Evolutionary conservation across 345 rosid genomes (phyloP).

Genomic region (Rubroshorea leprosula): DNA sequence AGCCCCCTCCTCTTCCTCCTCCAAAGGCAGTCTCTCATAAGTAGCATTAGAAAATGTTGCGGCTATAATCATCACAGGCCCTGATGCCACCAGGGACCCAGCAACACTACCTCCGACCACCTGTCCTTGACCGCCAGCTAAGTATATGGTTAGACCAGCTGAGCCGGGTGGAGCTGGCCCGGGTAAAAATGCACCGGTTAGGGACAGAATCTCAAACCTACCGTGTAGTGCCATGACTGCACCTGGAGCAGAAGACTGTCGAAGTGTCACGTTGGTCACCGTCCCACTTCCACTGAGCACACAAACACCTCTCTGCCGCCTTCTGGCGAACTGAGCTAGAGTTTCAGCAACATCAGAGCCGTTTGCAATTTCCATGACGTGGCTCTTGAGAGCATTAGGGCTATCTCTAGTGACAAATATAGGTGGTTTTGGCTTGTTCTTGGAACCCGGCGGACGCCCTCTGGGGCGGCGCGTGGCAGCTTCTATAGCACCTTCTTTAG

Average conservation of each 20-base stretch:
- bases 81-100: constrained; percentile 37
- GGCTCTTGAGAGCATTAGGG: constrained; percentile 62
- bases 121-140: constrained; percentile 51
- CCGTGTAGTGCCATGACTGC: constrained; percentile 48
- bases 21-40: constrained; percentile 42
- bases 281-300: constrained; percentile 58
- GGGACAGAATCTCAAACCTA: constrained; percentile 41
- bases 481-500: constrained; percentile 59
- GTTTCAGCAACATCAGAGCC: constrained; percentile 56
- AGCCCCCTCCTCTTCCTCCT: constrained; percentile 27
- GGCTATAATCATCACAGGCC: constrained; percentile 44
- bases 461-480: constrained; percentile 54
- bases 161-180: constrained; percentile 48
- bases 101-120: constrained; percentile 46
- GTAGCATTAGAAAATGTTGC: constrained; percentile 48
- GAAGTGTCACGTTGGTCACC: constrained; percentile 58
- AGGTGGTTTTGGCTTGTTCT: constrained; percentile 59
- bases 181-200: constrained; percentile 41
- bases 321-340: constrained; percentile 52
- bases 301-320: constrained; percentile 53
- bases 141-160: constrained; percentile 41
- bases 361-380: constrained; percentile 57
- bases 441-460: constrained; percentile 60
- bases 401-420: constrained; percentile 65
- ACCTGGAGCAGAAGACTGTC: constrained; percentile 41